Evolutionary conservation across 192 early-diverging fungal genomes (phyloP), one percentile per base, ranked within the genome.

Genomic region (Coemansia sp.): DNA sequence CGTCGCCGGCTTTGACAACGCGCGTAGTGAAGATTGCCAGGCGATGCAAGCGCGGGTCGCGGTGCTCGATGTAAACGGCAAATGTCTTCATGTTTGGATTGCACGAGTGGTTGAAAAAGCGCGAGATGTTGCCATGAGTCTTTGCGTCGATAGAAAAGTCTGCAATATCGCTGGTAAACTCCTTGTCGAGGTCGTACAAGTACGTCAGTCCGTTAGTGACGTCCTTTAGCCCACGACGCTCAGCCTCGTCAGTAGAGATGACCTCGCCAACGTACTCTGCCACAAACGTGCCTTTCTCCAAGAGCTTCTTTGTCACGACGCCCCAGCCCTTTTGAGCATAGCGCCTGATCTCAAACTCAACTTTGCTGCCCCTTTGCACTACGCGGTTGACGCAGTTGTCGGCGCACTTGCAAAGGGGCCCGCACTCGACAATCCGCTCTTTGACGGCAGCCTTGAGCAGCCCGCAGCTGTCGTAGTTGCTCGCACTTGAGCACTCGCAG

Each of bases 71-170:
- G 27, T 70, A 82, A 19, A 73, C 75, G 9, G 75, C 64, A 37
- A 64, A 25, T 40, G 72, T 68, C 45, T 63, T 67, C 70, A 94
- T 93, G 68, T 98, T 99, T 17, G 98, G 96, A 25, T 84, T 81
- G 76, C 98, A 99, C 42, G 92, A 94, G 79, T 99, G 98, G 76
- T 99, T 99, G 76, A 99, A 95, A 71, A 99, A 99, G 31, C 94
- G 88, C 25, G 96, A 91, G 12, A 95, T 79, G 74, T 94, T 95
- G n/a, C 98, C 98, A 37, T 90, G 91, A 35, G 89, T 87, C 17
- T 90, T 93, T 9, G 98, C 96, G 68, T 99, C 98, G 49, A 99
- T 94, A 38, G 94, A 91, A 25, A 98, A 82, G 58, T 91, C 92
- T 88, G 98, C 94, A 62, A 94, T 91, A 46, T 98, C 98, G 60